Conservation (phyloP, 805 yeast genomes). For the Myxozyma nipponensis region DNA sequence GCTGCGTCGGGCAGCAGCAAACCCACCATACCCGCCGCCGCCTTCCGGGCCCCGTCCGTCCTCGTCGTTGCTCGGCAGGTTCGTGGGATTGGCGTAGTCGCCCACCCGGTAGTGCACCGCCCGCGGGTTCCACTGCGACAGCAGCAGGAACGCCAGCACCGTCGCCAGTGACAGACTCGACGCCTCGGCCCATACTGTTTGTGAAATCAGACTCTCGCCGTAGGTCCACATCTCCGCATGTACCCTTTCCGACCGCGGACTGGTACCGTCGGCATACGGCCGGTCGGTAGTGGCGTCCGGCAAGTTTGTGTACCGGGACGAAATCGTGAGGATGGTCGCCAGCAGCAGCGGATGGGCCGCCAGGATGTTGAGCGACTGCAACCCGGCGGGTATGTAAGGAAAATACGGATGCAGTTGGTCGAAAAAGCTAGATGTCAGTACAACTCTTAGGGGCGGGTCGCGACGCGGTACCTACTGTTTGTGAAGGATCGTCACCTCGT, state of each 20-base stretch:
- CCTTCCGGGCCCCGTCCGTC: conserved; percentile 30
- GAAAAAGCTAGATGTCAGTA: conserved; percentile 54
- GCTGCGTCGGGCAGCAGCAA: conserved; percentile 80
- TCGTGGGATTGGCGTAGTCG: conserved; percentile 67
- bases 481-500: conserved; percentile 35
- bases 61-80: conserved; percentile 24
- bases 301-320: conserved; percentile 70
- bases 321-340: conserved; percentile 74
- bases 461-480: conserved; percentile 18
- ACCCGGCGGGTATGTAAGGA: conserved; percentile 75
- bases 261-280: conserved; percentile 1
- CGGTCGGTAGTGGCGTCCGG: conserved; percentile 31
- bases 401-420: conserved; percentile 82
- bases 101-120: conserved; percentile 74
- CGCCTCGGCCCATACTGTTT: conserved; percentile 92
- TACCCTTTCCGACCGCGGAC: conserved; percentile 34
- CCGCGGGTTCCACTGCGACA: conserved; percentile 94
- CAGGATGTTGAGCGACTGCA: conserved; percentile 61
- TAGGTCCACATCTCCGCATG: conserved; percentile 82
- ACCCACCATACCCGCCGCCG: conserved; percentile 59
- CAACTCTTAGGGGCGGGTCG: too few species aligned
- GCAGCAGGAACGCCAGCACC: conserved; percentile 72
- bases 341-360: conserved; percentile 77
- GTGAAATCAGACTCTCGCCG: conserved; percentile 75
- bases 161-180: conserved; percentile 84